Evolutionary conservation across 805 yeast species (phyloP).

Genomic region (Yarrowia divulgata): DNA sequence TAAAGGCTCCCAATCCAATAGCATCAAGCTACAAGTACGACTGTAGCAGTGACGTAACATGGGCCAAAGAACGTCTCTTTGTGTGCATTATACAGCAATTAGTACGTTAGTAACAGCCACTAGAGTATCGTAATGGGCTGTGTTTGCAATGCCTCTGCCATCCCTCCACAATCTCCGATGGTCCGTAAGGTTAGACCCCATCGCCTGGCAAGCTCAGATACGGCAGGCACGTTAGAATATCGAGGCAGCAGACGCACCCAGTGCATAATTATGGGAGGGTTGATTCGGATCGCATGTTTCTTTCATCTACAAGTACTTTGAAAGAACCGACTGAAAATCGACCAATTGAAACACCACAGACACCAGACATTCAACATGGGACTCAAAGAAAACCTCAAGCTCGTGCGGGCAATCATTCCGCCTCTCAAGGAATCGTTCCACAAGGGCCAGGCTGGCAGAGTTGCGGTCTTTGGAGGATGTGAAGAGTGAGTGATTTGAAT

Average conservation of each 20-base stretch:
- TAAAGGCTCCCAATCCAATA: no score
- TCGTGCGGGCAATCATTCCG: constrained; percentile 69
- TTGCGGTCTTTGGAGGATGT: constrained; percentile 91
- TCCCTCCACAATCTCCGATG: neutral
- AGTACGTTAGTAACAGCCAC: no score
- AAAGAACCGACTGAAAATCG: neutral
- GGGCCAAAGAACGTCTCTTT: neutral
- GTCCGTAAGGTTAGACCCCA: constrained; percentile 16
- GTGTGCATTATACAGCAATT: neutral
- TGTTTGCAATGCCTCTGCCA: neutral
- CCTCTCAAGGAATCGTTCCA: constrained; percentile 75
- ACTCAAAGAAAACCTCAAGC: constrained; percentile 48
- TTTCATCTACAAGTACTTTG: no score
- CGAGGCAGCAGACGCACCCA: constrained; percentile 17
- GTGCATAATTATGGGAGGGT: constrained; percentile 10
- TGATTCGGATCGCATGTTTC: neutral
- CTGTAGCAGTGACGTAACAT: neutral
- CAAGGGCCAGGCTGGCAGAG: constrained; percentile 91
- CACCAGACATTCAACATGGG: neutral
- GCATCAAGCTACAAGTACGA: no score
- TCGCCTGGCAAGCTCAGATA: constrained; percentile 22
- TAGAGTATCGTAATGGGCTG: no score
- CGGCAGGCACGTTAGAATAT: constrained; percentile 18
- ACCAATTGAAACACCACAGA: neutral
- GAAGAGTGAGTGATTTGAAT: constrained; percentile 62